A percentile compares a stretch with the other conserved stretches of the same genome.
Evolutionary conservation across 441 rosid species (phyloP).

Genomic region (Pelargonium cotyledonis): DNA sequence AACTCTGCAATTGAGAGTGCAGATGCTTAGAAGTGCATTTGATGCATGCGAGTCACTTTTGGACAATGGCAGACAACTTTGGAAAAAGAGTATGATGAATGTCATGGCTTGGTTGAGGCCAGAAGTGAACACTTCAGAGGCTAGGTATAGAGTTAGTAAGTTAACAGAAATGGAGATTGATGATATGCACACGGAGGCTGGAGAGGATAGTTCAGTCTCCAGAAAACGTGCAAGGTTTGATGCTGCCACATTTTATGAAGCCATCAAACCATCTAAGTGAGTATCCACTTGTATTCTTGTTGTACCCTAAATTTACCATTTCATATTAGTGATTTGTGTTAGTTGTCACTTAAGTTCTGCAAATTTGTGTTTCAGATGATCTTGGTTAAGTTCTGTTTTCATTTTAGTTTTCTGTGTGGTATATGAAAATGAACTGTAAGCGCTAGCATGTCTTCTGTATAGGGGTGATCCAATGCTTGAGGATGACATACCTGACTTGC

Average conservation of each 20-base stretch:
- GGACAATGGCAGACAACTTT: conserved; percentile 58
- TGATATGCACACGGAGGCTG: conserved; percentile 24
- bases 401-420: neutral
- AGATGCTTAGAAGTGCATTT: conserved; percentile 63
- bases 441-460: conserved; percentile 22
- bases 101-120: conserved; percentile 92
- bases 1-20: conserved; percentile 69
- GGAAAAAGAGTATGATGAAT: conserved; percentile 89
- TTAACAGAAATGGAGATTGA: conserved; percentile 27
- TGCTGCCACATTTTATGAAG: conserved; percentile 84
- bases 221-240: conserved; percentile 51
- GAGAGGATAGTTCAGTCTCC: conserved; percentile 30
- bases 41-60: conserved; percentile 69
- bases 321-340: too few relatives aligned
- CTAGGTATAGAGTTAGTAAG: conserved; percentile 45
- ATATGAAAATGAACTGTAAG: conserved; percentile 1
- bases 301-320: conserved; percentile 1
- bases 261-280: conserved; percentile 91
- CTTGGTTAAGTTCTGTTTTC: neutral
- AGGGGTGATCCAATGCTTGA: conserved; percentile 64
- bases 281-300: conserved; percentile 18
- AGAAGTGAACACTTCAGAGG: conserved; percentile 79
- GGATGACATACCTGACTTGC: conserved; percentile 60
- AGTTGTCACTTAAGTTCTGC: neutral
- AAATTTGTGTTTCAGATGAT: neutral